Conservation (phyloP, 1,284 basidiomycete genomes). For the Cryptococcus floricola region DNA sequence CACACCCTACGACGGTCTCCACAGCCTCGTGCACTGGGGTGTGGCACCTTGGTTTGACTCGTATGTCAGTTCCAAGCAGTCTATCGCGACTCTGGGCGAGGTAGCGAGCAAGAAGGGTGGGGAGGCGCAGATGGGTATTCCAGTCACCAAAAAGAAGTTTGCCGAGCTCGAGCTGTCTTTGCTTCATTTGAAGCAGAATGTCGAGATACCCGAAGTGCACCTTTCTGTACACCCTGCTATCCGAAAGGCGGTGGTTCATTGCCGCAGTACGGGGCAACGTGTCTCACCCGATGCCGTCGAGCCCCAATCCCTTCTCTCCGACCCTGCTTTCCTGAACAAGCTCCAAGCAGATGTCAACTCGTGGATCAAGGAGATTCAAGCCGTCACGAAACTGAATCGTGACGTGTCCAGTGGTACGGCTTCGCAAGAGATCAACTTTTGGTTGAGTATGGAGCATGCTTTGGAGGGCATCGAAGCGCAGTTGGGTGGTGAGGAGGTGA, state of each 20-base stretch:
- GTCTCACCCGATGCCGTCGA: slow-evolving; percentile 48
- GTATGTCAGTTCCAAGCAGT: slow-evolving; percentile 62
- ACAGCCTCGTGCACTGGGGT: slow-evolving; percentile 92
- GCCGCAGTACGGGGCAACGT: slow-evolving; percentile 31
- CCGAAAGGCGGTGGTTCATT: slow-evolving; percentile 75
- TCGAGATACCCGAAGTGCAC: slow-evolving; percentile 96
- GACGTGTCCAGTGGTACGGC: slow-evolving; percentile 95
- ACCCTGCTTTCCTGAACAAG: slow-evolving; percentile 88
- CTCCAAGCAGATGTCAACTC: slow-evolving; percentile 91
- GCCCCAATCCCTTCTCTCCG: slow-evolving; percentile 58
- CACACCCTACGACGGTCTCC: slow-evolving; percentile 88
- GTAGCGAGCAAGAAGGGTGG: slow-evolving; percentile 64
- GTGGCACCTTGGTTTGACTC: slow-evolving; percentile 99
- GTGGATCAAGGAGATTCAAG: slow-evolving; percentile 98
- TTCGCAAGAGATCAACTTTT: slow-evolving; percentile 98
- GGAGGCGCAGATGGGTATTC: slow-evolving; percentile 62
- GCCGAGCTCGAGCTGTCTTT: slow-evolving; percentile 96
- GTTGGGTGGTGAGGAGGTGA: slow-evolving; percentile 84
- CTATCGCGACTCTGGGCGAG: slow-evolving; percentile 66
- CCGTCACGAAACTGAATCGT: slow-evolving; percentile 86
- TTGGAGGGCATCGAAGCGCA: slow-evolving; percentile 91
- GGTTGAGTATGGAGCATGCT: slow-evolving; percentile 90
- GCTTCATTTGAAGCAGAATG: slow-evolving; percentile 94
- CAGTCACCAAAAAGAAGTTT: slow-evolving; percentile 98
- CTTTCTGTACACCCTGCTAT: slow-evolving; percentile 88